Evolutionary conservation across 2,329 filamentous ascomycete species (phyloP).

Genomic region (Hypoxylon sp.): DNA sequence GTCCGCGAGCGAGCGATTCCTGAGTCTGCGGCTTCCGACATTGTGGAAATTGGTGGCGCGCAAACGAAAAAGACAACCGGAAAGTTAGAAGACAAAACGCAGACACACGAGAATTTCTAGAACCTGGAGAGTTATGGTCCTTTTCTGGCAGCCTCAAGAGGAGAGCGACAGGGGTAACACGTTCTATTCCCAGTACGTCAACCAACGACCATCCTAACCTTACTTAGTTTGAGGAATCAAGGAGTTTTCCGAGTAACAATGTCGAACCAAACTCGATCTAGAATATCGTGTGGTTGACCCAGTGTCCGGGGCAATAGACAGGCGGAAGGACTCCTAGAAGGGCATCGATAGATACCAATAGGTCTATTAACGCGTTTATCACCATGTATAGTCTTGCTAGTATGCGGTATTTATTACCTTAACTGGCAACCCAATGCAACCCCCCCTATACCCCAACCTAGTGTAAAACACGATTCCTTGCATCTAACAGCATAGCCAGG

Average conservation of each 20-base stretch:
- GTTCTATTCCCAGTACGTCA: conserved; percentile 12
- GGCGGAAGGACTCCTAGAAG: conserved; percentile 14
- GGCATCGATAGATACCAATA: conserved; percentile 15
- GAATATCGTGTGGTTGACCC: conserved; percentile 11
- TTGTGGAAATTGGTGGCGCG: conserved; percentile 2
- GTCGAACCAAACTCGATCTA: conserved; percentile 1
- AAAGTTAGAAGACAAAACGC: conserved; percentile 16
- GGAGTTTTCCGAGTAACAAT: conserved; percentile 8
- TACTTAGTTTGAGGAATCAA: conserved; percentile 6
- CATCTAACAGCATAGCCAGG: conserved; percentile 19
- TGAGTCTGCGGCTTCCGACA: conserved; percentile 19
- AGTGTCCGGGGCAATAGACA: conserved; percentile 22
- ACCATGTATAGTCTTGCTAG: conserved; percentile 13
- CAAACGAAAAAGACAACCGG: conserved; percentile 4
- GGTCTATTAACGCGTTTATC: conserved; percentile 16
- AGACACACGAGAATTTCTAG: conserved; percentile 3
- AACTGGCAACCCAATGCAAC: conserved; percentile 19
- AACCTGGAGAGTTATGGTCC: conserved; percentile 10
- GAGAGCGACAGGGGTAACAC: conserved; percentile 3
- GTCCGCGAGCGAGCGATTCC: conserved; percentile 6
- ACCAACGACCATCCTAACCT: background rate
- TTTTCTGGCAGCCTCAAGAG: conserved; percentile 20
- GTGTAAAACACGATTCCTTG: conserved; percentile 8
- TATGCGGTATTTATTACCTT: conserved; percentile 21
- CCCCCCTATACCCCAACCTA: conserved; percentile 10